Conservation (phyloP, 495 filamentous ascomycete genomes). For the Geoglossum glabrum region DNA sequence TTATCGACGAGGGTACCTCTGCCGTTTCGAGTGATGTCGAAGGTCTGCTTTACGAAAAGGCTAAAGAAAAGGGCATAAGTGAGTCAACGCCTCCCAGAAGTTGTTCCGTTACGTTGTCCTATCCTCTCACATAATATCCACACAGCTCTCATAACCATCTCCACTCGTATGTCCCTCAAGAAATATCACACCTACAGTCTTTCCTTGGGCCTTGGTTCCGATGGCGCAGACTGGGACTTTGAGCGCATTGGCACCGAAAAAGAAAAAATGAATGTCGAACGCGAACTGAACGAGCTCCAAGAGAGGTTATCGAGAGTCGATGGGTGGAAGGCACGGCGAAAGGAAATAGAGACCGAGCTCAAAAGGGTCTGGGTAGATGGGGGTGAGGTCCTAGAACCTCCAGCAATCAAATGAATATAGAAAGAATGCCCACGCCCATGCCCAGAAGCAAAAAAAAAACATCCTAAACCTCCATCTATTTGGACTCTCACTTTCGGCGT, state of each 20-base stretch:
- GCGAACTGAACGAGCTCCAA: conserved; percentile 65
- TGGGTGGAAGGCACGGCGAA: conserved; percentile 56
- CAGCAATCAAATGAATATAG: background rate
- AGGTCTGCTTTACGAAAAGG: conserved; percentile 75
- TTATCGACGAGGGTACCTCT: conserved; percentile 88
- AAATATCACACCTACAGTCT: conserved; percentile 88
- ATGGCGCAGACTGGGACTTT: conserved; percentile 54
- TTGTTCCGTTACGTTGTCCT: conserved; percentile 6
- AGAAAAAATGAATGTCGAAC: conserved; percentile 80
- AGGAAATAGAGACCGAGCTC: conserved; percentile 54
- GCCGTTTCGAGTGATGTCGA: conserved; percentile 91
- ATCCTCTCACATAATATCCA: background rate
- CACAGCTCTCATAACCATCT: conserved; percentile 71
- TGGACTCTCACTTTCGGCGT: background rate
- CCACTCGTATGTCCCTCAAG: conserved; percentile 78
- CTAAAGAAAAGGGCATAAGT: conserved; percentile 84
- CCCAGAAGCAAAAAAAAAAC: too few relatives aligned
- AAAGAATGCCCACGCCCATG: background rate
- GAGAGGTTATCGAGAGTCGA: conserved; percentile 65
- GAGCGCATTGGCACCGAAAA: conserved; percentile 80
- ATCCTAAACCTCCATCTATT: background rate
- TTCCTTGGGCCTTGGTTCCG: conserved; percentile 50
- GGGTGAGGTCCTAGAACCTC: conserved; percentile 13
- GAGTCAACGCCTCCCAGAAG: conserved; percentile 18
- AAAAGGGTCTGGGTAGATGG: conserved; percentile 34